Conservation (phyloP, 2,329 filamentous ascomycete genomes). For the Colletotrichum sublineola region DNA sequence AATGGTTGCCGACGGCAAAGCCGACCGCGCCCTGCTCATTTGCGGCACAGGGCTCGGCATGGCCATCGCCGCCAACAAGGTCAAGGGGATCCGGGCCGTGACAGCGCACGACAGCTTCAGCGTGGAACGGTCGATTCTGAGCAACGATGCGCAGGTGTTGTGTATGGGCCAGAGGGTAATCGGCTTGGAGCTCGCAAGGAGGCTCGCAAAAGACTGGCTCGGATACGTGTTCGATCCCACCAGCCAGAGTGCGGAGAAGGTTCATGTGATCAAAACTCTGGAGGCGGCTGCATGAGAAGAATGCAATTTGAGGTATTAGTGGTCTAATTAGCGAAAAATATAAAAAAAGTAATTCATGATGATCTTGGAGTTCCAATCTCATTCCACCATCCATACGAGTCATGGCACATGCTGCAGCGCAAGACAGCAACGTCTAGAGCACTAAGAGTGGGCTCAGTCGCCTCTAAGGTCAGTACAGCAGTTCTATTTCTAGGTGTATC, state of each 20-base stretch:
- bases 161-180: constrained; percentile 90
- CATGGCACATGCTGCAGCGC: neutral
- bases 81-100: constrained; percentile 86
- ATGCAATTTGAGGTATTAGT: neutral
- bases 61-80: constrained; percentile 90
- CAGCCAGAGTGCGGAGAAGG: constrained; percentile 60
- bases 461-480: neutral
- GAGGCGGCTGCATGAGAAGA: constrained; percentile 48
- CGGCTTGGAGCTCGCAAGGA: constrained; percentile 82
- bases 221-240: constrained; percentile 82
- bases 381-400: too few species aligned
- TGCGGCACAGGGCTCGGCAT: constrained; percentile 91
- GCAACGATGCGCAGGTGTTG: constrained; percentile 88
- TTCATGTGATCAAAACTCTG: constrained; percentile 57
- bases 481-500: neutral
- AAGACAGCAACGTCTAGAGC: neutral
- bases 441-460: neutral
- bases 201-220: constrained; percentile 85
- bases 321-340: neutral
- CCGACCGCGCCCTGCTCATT: constrained; percentile 84
- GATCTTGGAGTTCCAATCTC: neutral
- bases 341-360: neutral
- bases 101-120: constrained; percentile 90
- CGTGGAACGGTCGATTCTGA: constrained; percentile 83
- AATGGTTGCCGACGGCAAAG: constrained; percentile 72